A percentile compares a stretch with the other conserved stretches of the same genome.
phyloP scores from a whole-genome alignment of 2,329 filamentous ascomycete genomes.

The Penicillium sp. region DNA sequence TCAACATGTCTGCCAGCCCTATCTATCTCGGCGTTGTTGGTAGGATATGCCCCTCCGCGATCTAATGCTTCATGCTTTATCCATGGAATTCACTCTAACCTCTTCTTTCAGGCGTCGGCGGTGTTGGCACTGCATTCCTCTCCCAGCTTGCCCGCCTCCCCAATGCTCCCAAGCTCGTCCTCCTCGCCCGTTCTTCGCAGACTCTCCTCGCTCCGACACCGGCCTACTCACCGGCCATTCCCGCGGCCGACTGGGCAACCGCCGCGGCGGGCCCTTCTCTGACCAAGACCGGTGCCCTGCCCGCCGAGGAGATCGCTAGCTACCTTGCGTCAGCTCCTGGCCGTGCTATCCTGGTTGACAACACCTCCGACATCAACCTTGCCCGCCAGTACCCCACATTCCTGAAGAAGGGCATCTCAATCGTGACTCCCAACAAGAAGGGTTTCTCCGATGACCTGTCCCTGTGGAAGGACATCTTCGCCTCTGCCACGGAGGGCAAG shows the following conservation, averaged over 20 bases:
- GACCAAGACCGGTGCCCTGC: conserved; percentile 54
- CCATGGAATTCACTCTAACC: not conserved
- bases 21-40: conserved; percentile 53
- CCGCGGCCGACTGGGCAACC: conserved; percentile 62
- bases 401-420: conserved; percentile 79
- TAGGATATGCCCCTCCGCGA: conserved; percentile 31
- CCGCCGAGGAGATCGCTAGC: conserved; percentile 72
- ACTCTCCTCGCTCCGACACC: conserved; percentile 76
- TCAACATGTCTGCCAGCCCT: conserved; percentile 37
- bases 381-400: conserved; percentile 83
- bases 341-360: conserved; percentile 87
- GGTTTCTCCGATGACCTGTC: conserved; percentile 83
- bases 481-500: conserved; percentile 64
- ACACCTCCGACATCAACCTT: conserved; percentile 88
- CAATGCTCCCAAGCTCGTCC: conserved; percentile 75
- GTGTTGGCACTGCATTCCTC: conserved; percentile 91
- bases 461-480: conserved; percentile 88
- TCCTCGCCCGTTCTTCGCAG: conserved; percentile 85
- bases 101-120: conserved; percentile 71
- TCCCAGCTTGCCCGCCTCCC: conserved; percentile 76
- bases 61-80: not conserved
- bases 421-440: conserved; percentile 99
- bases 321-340: conserved; percentile 80
- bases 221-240: conserved; percentile 68
- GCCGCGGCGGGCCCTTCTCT: conserved; percentile 64